Conservation (phyloP, 257 asterid species). For the Solanum pennellii region DNA sequence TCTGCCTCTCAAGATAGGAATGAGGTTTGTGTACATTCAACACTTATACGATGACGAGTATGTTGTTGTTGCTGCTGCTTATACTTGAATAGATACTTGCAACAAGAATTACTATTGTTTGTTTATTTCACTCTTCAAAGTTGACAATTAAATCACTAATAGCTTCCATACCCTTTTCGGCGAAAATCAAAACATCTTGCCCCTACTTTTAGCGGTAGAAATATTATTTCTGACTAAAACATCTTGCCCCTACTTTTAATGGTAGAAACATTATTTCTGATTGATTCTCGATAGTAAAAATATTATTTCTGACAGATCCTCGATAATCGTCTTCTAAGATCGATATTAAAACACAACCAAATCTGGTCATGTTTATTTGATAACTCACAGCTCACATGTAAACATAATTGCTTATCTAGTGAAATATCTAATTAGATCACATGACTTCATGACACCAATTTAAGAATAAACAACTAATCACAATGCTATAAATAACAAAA, state of each 20-base stretch:
- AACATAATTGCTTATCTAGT: not conserved
- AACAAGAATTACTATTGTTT: not conserved
- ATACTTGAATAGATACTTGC: not conserved
- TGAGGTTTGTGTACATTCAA: not conserved
- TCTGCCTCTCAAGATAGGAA: not conserved
- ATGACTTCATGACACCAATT: not conserved
- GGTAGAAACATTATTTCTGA: too few relatives aligned
- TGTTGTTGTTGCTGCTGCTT: not conserved
- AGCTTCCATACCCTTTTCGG: not conserved
- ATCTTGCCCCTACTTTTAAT: too few relatives aligned
- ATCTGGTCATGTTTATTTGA: not conserved
- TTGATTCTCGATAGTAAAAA: too few relatives aligned
- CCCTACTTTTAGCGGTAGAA: not conserved
- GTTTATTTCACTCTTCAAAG: not conserved
- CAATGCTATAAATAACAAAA: not conserved
- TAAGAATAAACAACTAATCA: not conserved
- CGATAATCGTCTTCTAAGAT: accelerated
- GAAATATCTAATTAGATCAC: not conserved
- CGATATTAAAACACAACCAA: not conserved
- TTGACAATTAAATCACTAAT: not conserved
- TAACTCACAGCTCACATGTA: not conserved
- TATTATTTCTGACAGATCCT: too few relatives aligned
- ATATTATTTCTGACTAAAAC: not conserved
- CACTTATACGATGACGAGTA: not conserved
- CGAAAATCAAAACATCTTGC: not conserved